Evolutionary conservation across 1,284 basidiomycete species (phyloP).

Genomic region (Golubevia pallescens): DNA sequence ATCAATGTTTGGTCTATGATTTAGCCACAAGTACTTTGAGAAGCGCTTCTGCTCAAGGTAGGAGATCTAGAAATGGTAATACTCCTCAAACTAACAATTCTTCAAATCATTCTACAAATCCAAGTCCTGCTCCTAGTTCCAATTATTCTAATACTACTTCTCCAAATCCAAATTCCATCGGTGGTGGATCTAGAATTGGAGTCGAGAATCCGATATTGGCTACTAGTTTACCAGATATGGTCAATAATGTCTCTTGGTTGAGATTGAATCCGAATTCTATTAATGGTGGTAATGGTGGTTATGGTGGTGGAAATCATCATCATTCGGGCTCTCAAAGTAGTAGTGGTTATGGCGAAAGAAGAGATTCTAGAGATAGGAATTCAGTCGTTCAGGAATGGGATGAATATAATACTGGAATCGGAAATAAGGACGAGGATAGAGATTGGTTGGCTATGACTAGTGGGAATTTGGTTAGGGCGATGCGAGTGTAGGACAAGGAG

Average conservation of each 20-base stretch:
- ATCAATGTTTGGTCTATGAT: conserved; percentile 60
- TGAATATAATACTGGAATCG: conserved; percentile 34
- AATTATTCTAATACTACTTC: conserved; percentile 8
- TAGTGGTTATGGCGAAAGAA: neutral
- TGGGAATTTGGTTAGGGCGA: conserved; percentile 20
- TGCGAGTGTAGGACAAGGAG: conserved; percentile 23
- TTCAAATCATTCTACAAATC: conserved; percentile 12
- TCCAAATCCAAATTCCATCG: conserved; percentile 26
- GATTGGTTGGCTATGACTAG: conserved; percentile 32
- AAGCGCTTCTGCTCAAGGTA: conserved; percentile 55
- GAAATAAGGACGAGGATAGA: conserved; percentile 4
- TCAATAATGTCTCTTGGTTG: conserved; percentile 62
- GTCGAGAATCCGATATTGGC: conserved; percentile 57
- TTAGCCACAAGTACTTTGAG: conserved; percentile 54
- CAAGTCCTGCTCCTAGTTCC: conserved; percentile 28
- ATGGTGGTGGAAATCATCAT: conserved; percentile 18
- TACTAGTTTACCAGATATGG: conserved; percentile 53
- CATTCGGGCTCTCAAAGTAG: neutral
- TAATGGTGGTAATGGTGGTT: conserved; percentile 13
- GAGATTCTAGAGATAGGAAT: conserved; percentile 7
- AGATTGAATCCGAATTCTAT: conserved; percentile 13
- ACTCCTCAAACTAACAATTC: too few species aligned
- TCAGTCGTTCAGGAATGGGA: conserved; percentile 60
- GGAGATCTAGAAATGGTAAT: conserved; percentile 47
- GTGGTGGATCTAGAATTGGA: conserved; percentile 37